These are phyloP conservation scores for Trichopus zeylanicus DNA, from an alignment of 116 monocot species.

Conservation along the genomic window DNA sequence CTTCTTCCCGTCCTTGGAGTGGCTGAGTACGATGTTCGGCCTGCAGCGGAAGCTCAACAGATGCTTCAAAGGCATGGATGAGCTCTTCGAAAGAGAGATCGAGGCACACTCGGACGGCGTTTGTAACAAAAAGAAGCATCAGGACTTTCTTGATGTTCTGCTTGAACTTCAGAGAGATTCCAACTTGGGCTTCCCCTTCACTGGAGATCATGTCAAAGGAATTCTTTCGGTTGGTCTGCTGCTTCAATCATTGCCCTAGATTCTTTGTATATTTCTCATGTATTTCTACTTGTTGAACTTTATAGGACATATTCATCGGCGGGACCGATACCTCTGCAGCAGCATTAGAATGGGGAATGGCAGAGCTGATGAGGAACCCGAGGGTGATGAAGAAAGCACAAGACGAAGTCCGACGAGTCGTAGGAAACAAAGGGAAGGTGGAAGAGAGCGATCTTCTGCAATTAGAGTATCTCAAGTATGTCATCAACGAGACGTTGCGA, in stretches of 20 bases:
- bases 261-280: background rate
- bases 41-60: background rate
- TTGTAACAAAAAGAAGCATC: background rate
- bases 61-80: background rate
- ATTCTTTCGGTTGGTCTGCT: conserved; percentile 8
- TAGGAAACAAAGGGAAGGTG: background rate
- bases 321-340: conserved; percentile 12
- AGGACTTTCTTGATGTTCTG: background rate
- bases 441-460: conserved; percentile 2
- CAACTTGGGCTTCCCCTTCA: background rate
- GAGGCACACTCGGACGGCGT: background rate
- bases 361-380: conserved; percentile 10
- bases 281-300: background rate
- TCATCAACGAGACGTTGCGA: background rate
- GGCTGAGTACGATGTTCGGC: background rate
- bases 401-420: conserved; percentile 2
- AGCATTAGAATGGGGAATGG: conserved; percentile 3
- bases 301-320: conserved; percentile 8
- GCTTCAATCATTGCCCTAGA: too few relatives aligned
- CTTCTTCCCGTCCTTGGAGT: conserved; percentile 2
- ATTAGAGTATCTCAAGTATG: conserved; percentile 1
- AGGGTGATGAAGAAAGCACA: conserved; percentile 1
- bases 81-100: background rate
- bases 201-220: conserved; percentile 9
- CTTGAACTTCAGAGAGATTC: conserved; percentile 3